Conservation (phyloP, 176 grass and related monocot species). For the Puya raimondii region DNA sequence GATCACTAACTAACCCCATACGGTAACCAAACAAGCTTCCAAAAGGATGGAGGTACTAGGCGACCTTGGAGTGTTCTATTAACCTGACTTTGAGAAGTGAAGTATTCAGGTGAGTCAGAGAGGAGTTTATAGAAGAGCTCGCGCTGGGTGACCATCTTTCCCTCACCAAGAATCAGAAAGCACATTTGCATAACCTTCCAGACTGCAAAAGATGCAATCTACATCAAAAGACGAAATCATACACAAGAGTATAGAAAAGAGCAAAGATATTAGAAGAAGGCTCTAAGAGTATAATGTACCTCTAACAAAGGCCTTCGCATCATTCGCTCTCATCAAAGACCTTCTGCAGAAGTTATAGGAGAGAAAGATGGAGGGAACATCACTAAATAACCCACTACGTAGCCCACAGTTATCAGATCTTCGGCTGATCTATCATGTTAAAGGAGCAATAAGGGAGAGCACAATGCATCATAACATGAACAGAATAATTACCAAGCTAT, state of each 20-base stretch:
- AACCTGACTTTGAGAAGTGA: slow-evolving; percentile 60
- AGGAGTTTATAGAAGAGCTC: slow-evolving; percentile 89
- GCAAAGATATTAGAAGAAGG: background rate
- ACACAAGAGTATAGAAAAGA: background rate
- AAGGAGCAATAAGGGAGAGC: slow-evolving; percentile 5
- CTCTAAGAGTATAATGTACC: slow-evolving; percentile 24
- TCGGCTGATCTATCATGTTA: slow-evolving; percentile 39
- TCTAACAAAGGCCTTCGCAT: slow-evolving; percentile 59
- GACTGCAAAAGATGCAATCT: slow-evolving; percentile 30
- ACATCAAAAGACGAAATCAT: slow-evolving; percentile 1
- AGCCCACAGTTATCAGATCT: slow-evolving; percentile 46
- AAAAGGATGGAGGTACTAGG: background rate
- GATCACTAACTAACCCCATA: background rate
- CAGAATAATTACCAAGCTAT: background rate
- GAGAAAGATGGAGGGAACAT: slow-evolving; percentile 60
- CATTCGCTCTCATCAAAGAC: slow-evolving; percentile 56
- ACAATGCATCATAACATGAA: background rate
- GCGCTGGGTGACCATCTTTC: slow-evolving; percentile 63
- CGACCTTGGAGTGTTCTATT: slow-evolving; percentile 65
- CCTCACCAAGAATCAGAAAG: slow-evolving; percentile 66
- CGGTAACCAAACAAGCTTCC: background rate
- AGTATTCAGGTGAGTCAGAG: slow-evolving; percentile 55
- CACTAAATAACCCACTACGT: slow-evolving; percentile 44
- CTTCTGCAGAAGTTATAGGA: slow-evolving; percentile 60
- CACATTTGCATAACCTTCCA: slow-evolving; percentile 92